Evolutionary conservation across 164 flowering plant species (phyloP).

Genomic region (Malania oleifera): DNA sequence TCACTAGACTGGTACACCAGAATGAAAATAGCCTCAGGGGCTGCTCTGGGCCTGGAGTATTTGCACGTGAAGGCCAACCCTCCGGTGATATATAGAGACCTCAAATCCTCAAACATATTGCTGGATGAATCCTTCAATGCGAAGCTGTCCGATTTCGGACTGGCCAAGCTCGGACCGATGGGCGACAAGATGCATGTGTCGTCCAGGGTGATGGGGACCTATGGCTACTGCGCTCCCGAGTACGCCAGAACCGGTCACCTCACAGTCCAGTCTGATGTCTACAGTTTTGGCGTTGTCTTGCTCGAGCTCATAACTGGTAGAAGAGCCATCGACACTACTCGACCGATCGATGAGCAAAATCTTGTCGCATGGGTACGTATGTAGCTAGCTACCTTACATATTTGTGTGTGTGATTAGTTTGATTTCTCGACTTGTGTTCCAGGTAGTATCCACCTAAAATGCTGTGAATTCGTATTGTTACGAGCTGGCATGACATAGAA

Average conservation of each 20-base stretch:
- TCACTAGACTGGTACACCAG: slow-evolving; percentile 1
- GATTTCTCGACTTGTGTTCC: no score
- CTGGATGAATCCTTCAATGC: not conserved
- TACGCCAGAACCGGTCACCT: not conserved
- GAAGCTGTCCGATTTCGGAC: not conserved
- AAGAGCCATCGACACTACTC: not conserved
- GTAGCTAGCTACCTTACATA: not conserved
- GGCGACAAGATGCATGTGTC: not conserved
- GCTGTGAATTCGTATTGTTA: no score
- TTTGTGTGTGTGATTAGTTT: not conserved
- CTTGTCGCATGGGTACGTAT: not conserved
- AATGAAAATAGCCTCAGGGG: not conserved
- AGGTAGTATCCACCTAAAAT: no score
- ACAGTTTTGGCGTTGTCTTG: not conserved
- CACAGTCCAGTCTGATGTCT: not conserved
- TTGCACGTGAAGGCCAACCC: not conserved
- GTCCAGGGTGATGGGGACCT: slow-evolving; percentile 1
- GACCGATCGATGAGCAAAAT: not conserved
- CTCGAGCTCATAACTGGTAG: slow-evolving; percentile 1
- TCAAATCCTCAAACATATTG: not conserved
- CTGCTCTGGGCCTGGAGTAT: not conserved
- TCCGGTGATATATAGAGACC: not conserved
- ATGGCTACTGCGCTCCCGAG: not conserved
- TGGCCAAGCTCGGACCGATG: no score
- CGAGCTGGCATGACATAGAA: no score